Evolutionary conservation across 148 eudicot species (phyloP).

Genomic region (Vaccinium vitisidaea): DNA sequence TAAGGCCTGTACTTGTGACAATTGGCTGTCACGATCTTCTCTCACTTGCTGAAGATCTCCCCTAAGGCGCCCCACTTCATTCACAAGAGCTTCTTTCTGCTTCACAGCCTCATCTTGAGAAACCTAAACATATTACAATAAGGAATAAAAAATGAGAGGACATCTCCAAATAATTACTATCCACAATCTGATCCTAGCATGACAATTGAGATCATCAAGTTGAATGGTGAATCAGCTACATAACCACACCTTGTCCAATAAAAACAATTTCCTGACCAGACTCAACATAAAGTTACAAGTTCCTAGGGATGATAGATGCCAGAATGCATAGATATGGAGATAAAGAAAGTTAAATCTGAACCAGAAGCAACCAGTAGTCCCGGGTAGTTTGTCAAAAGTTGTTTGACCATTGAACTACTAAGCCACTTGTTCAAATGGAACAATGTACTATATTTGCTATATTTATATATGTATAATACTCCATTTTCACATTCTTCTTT

Average conservation of each 20-base stretch:
- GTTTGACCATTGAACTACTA: neutral
- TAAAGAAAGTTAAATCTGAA: neutral
- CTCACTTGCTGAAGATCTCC: constrained; percentile 71
- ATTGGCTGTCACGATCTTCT: constrained; percentile 78
- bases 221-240: neutral
- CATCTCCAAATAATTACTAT: neutral
- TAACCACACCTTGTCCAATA: neutral
- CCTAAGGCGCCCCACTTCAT: constrained; percentile 64
- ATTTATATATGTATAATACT: neutral
- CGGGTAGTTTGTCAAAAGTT: neutral
- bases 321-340: neutral
- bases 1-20: constrained; percentile 53
- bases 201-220: neutral
- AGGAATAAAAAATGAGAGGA: neutral
- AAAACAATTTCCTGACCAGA: neutral
- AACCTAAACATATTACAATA: constrained; percentile 35
- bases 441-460: neutral
- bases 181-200: neutral
- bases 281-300: neutral
- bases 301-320: neutral
- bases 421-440: neutral
- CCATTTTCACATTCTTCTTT: neutral
- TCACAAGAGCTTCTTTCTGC: constrained; percentile 69
- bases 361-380: neutral
- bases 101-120: constrained; percentile 67